Evolutionary conservation across 2,329 filamentous ascomycete genomes (phyloP), one percentile per base, ranked within the genome.

Genomic region (Diaporthe sp.): DNA sequence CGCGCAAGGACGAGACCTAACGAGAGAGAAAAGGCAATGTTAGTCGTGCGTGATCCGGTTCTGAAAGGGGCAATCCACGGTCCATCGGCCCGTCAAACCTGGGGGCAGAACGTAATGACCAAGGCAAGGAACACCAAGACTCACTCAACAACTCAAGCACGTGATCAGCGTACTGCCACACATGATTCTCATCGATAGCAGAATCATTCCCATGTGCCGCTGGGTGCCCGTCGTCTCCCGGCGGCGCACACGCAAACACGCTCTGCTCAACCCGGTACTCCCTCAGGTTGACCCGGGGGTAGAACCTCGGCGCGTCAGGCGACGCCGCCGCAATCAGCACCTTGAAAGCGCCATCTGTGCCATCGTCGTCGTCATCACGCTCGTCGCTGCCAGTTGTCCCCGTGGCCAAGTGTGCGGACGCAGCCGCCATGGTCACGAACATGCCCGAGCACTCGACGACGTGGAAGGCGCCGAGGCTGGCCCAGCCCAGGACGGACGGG

Each of bases 301-400:
- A 67, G 62, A 67, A 67, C 28, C 62, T 67, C 62, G 62, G 62
- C 62, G 62, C 62, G 44, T 67, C 44, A 67, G 62, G 44, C 62
- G 62, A 67, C 44, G 44, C 28, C 31, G 44, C 62, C 17, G 62
- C 62, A 17, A 67, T 67, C 44, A 67, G 37, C 28, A 67, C 62
- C 62, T 67, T 67, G 62, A 51, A 37, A 10, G 62, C 44, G 42
- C 62, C 62, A 51, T 19, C 44, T 7, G 28, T 10, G 19, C 62
- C 28, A 25, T 37, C 28, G 28, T 25, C 28, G 28, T 25, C 28
- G 28, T 34, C 44, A 15, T 49, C 25, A n/a, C 0, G 7, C 28
- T 49, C 17, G 42, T 15, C 9, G 61, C n/a, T 12, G 42, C 10
- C 10, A 4, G 5, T 37, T 17, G 3, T 8, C 19, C 12, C 6